These are phyloP conservation scores for Xylariaceae sp. DNA, from an alignment of 2,329 filamentous ascomycete genomes.

Conservation along the genomic window DNA sequence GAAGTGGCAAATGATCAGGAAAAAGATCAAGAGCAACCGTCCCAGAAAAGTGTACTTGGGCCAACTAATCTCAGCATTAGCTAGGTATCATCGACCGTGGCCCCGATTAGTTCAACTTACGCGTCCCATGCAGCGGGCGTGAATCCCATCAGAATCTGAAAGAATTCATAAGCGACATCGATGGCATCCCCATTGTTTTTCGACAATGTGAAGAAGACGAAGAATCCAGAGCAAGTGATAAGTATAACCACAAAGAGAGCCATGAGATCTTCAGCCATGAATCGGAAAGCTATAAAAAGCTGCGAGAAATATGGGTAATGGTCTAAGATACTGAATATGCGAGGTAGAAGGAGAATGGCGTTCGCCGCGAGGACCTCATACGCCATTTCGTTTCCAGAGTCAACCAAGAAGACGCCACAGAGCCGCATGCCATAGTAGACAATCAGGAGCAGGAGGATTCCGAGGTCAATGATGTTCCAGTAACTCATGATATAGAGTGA, in stretches of 20 bases:
- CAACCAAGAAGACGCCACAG: conserved; percentile 79
- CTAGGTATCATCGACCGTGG: neutral
- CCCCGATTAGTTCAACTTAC: conserved; percentile 39
- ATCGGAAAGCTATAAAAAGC: conserved; percentile 84
- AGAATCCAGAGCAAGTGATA: conserved; percentile 89
- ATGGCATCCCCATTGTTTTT: conserved; percentile 64
- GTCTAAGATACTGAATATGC: conserved; percentile 87
- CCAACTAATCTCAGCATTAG: conserved; percentile 48
- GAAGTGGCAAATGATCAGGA: conserved; percentile 93
- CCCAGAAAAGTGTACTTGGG: conserved; percentile 72
- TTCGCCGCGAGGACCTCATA: conserved; percentile 94
- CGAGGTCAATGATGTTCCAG: conserved; percentile 93
- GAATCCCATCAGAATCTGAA: conserved; percentile 94
- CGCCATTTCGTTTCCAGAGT: conserved; percentile 75
- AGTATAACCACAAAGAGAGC: conserved; percentile 81
- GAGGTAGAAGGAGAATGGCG: conserved; percentile 82
- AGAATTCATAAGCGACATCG: conserved; percentile 82
- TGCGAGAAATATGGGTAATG: conserved; percentile 97
- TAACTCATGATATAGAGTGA: conserved; percentile 96
- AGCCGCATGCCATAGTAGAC: conserved; percentile 86
- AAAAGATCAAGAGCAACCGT: conserved; percentile 69
- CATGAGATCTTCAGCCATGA: conserved; percentile 87
- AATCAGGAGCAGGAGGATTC: conserved; percentile 79
- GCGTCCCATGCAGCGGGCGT: conserved; percentile 93
- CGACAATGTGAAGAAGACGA: conserved; percentile 87